Percentiles rank a stretch among this genome's conserved stretches.
Conservation (phyloP, 2,329 filamentous ascomycete genomes). For the Zasmidium citrigriseum region DNA sequence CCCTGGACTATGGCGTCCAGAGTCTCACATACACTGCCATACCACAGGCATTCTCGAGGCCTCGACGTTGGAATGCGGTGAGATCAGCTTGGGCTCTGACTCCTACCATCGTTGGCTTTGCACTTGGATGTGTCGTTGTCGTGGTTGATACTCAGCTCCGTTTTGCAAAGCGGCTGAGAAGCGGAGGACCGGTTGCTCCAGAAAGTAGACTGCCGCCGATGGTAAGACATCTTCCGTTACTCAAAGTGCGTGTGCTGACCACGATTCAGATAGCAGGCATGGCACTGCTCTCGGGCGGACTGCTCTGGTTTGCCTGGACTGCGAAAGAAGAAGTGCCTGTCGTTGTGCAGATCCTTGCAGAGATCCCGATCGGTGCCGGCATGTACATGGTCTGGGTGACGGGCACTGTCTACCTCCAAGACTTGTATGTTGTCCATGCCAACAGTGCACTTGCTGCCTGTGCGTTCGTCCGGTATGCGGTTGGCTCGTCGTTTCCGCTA, state of each 20-base stretch:
- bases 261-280: constrained; percentile 12
- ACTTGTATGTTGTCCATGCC: constrained; percentile 15
- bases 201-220: constrained; percentile 18
- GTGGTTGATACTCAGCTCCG: constrained; percentile 13
- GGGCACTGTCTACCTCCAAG: constrained; percentile 17
- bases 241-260: constrained; percentile 1
- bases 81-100: constrained; percentile 6
- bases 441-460: constrained; percentile 16
- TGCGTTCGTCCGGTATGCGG: constrained; percentile 14
- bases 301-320: constrained; percentile 13
- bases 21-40: constrained; percentile 35
- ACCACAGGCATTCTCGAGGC: constrained; percentile 7
- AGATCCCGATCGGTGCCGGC: constrained; percentile 9
- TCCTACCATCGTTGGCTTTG: constrained; percentile 12
- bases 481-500: constrained; percentile 11
- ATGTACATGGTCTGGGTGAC: constrained; percentile 19
- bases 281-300: constrained; percentile 6
- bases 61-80: constrained; percentile 2
- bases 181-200: constrained; percentile 7
- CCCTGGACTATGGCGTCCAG: constrained; percentile 34
- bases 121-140: constrained; percentile 5
- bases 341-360: constrained; percentile 6
- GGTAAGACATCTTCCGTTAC: neutral
- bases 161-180: constrained; percentile 5
- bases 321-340: neutral